A percentile compares a stretch with the other conserved stretches of the same genome.
Evolutionary conservation across 805 yeast genomes (phyloP).

Genomic region (Brettanomyces custersianus): DNA sequence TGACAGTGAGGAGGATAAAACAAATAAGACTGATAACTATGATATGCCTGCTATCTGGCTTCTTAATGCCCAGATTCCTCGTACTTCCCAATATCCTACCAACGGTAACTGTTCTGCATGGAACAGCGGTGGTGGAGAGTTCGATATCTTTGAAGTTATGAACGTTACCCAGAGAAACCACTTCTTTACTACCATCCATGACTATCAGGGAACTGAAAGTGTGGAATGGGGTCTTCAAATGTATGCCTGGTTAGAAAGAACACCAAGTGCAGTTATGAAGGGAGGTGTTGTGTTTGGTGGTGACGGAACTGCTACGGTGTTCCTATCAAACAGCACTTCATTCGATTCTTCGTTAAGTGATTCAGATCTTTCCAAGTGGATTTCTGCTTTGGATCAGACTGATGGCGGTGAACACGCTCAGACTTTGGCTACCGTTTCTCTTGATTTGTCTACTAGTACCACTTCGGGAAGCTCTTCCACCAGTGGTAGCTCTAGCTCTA

Average conservation of each 20-base stretch:
- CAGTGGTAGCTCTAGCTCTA: background rate
- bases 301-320: conserved; percentile 52
- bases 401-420: conserved; percentile 9
- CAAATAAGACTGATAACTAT: conserved; percentile 29
- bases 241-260: conserved; percentile 49
- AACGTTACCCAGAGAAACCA: conserved; percentile 48
- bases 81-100: conserved; percentile 63
- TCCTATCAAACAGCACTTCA: conserved; percentile 44
- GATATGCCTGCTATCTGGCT: conserved; percentile 75
- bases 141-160: conserved; percentile 68
- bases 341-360: conserved; percentile 38
- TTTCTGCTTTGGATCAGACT: conserved; percentile 21
- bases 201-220: conserved; percentile 62
- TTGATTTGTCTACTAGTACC: background rate
- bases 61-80: conserved; percentile 56
- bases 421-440: conserved; percentile 15
- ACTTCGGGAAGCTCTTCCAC: background rate
- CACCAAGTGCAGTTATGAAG: conserved; percentile 38
- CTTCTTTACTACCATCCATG: conserved; percentile 63
- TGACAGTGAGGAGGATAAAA: conserved; percentile 30
- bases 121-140: conserved; percentile 74
- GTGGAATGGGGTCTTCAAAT: conserved; percentile 53
- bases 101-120: conserved; percentile 65
- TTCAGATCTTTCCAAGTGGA: conserved; percentile 36
- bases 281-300: conserved; percentile 69